Evolutionary conservation across 2,329 filamentous ascomycete genomes (phyloP).

Genomic region (Colletotrichum simmondsii): DNA sequence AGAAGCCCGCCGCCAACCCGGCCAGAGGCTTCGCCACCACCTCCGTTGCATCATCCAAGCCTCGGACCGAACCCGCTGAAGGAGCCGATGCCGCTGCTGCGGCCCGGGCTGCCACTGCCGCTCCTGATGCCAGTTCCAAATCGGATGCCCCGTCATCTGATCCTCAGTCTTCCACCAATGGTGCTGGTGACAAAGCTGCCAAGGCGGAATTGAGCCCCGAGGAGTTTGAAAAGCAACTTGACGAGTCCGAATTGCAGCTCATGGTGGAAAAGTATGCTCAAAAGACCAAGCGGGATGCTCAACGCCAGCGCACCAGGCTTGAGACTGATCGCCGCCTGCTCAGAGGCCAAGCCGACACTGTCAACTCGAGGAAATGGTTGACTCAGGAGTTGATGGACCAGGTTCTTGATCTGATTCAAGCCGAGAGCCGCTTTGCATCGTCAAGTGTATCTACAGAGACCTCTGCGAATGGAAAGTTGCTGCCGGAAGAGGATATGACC

Average conservation of each 20-base stretch:
- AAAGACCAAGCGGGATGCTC: constrained; percentile 83
- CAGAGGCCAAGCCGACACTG: constrained; percentile 78
- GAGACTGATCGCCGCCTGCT: constrained; percentile 89
- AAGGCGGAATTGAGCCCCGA: constrained; percentile 77
- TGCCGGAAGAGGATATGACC: constrained; percentile 81
- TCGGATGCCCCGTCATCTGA: constrained; percentile 44
- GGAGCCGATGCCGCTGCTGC: constrained; percentile 34
- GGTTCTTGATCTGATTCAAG: constrained; percentile 78
- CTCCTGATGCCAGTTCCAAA: background rate
- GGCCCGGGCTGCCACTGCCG: constrained; percentile 6
- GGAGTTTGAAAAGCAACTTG: constrained; percentile 88
- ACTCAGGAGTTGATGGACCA: constrained; percentile 81
- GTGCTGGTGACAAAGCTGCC: constrained; percentile 37
- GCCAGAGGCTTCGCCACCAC: constrained; percentile 94
- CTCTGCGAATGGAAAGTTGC: constrained; percentile 59
- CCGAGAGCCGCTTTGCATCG: constrained; percentile 69
- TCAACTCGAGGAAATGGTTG: constrained; percentile 83
- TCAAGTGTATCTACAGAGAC: constrained; percentile 59
- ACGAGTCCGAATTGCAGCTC: constrained; percentile 89
- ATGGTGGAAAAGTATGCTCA: constrained; percentile 85
- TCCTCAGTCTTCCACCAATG: constrained; percentile 35
- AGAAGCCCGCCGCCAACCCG: constrained; percentile 88
- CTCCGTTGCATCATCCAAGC: constrained; percentile 83
- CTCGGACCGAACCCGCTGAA: constrained; percentile 69
- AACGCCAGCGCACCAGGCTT: constrained; percentile 79